phyloP scores from a whole-genome alignment of 2,329 filamentous ascomycete genomes.

The Fusarium odoratissimum region DNA sequence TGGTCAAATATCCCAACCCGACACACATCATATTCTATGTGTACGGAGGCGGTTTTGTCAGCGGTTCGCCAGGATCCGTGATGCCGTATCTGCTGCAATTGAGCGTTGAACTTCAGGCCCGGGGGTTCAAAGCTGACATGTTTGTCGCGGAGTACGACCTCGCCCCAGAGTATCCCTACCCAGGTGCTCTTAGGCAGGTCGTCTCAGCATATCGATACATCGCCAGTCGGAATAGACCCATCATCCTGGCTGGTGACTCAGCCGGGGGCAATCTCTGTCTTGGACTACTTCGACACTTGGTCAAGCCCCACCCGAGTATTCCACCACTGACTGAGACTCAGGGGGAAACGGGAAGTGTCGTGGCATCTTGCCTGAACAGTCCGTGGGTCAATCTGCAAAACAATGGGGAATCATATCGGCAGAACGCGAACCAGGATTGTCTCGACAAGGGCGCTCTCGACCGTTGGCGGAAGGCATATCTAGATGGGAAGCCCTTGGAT shows the following conservation, averaged over 20 bases:
- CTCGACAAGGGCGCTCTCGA: not conserved
- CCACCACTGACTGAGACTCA: rapidly evolving
- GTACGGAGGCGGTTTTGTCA: not conserved
- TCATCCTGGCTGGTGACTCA: not conserved
- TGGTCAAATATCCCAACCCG: not conserved
- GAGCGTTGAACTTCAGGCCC: not conserved
- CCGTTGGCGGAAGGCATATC: not conserved
- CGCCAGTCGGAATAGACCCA: rapidly evolving
- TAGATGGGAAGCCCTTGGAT: not conserved
- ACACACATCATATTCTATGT: not conserved
- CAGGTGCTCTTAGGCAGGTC: not conserved
- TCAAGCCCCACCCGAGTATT: not conserved
- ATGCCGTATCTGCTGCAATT: not conserved
- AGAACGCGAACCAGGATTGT: not conserved
- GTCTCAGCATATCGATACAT: not conserved
- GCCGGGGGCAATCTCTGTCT: not conserved
- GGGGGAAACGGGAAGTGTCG: rapidly evolving
- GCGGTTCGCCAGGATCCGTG: not conserved
- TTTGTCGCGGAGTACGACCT: not conserved
- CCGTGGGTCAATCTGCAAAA: not conserved
- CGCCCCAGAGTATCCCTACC: not conserved
- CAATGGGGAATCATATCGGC: not conserved
- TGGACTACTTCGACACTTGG: not conserved
- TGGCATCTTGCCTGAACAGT: not conserved
- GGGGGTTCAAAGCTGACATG: not conserved